Evolutionary conservation across 2,329 filamentous ascomycete genomes (phyloP).

Genomic region (Xylaria sp.): DNA sequence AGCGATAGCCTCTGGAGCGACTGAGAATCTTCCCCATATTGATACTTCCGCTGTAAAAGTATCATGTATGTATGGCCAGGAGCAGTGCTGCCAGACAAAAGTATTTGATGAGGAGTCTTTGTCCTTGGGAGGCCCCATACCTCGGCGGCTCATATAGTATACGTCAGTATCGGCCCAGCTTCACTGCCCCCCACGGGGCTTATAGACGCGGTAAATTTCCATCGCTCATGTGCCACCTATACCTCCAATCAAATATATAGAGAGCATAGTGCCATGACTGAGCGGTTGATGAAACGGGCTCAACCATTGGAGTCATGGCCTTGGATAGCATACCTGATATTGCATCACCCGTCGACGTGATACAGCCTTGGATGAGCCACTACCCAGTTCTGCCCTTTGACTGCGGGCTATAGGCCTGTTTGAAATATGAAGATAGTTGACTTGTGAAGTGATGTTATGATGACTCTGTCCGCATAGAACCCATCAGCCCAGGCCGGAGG

Average conservation of each 20-base stretch:
- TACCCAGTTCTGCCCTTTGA: slow-evolving; percentile 19
- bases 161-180: slow-evolving; percentile 24
- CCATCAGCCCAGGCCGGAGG: background rate
- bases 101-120: slow-evolving; percentile 7
- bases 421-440: slow-evolving; percentile 2
- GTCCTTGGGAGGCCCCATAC: slow-evolving; percentile 14
- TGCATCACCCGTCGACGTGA: background rate
- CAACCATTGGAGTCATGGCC: slow-evolving; percentile 18
- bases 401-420: background rate
- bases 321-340: slow-evolving; percentile 9
- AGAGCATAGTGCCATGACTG: slow-evolving; percentile 8
- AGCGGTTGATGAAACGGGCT: slow-evolving; percentile 30
- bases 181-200: slow-evolving; percentile 20
- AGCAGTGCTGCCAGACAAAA: background rate
- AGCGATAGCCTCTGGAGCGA: background rate
- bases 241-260: slow-evolving; percentile 23
- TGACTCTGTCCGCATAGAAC: background rate
- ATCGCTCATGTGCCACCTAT: slow-evolving; percentile 25
- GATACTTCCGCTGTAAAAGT: background rate
- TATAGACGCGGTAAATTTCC: slow-evolving; percentile 13
- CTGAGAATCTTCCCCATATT: background rate
- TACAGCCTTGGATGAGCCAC: background rate
- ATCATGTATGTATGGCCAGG: slow-evolving; percentile 3
- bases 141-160: slow-evolving; percentile 22
- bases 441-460: slow-evolving; percentile 6